Conservation (phyloP, 441 rosid species). For the Erysimum pusillum region DNA sequence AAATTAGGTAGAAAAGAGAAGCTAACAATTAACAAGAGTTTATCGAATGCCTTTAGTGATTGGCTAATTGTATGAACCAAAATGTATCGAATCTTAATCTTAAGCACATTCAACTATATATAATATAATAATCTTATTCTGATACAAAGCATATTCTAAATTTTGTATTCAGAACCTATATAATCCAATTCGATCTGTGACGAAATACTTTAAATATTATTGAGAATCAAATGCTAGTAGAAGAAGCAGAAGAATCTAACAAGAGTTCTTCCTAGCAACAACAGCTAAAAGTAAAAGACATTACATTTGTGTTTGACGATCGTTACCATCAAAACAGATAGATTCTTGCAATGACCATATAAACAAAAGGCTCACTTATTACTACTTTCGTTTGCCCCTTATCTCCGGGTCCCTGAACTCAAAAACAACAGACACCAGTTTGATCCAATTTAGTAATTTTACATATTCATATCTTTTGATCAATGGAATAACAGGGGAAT, state of each 20-base stretch:
- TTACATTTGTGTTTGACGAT: constrained; percentile 35
- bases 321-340: constrained; percentile 21
- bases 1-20: not conserved
- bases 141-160: constrained; percentile 3
- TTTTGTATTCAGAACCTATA: constrained; percentile 15
- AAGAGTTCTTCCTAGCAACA: constrained; percentile 33
- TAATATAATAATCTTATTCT: constrained; percentile 4
- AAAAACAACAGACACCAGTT: constrained; percentile 25
- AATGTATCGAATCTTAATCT: not conserved
- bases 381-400: constrained; percentile 50
- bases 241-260: constrained; percentile 39
- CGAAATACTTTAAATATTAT: constrained; percentile 1
- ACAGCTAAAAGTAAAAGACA: not conserved
- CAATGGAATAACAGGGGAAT: not conserved
- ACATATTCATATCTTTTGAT: constrained; percentile 6
- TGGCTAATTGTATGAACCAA: not conserved
- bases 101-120: not conserved
- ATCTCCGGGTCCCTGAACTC: constrained; percentile 75
- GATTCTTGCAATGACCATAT: constrained; percentile 21
- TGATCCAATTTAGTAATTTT: not conserved
- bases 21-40: not conserved
- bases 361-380: constrained; percentile 36
- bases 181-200: not conserved
- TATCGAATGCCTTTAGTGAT: constrained; percentile 2
- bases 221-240: constrained; percentile 32